Conservation (phyloP, 1,284 basidiomycete species). For the Leucoagaricus sp. region DNA sequence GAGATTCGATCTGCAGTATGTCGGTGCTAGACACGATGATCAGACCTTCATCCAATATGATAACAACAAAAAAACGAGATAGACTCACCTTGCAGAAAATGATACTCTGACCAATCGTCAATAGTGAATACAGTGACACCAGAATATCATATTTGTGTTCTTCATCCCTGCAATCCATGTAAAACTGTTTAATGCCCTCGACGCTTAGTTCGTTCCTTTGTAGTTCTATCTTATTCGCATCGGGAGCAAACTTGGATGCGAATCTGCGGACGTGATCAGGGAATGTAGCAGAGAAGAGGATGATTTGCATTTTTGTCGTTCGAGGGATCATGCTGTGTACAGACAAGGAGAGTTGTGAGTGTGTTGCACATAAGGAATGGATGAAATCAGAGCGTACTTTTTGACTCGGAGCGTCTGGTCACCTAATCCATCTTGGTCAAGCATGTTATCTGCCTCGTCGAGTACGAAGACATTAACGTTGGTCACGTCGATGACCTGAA, state of each 20-base stretch:
- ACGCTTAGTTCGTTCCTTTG: constrained; percentile 94
- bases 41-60: not conserved
- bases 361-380: constrained; percentile 10
- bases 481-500: constrained; percentile 70
- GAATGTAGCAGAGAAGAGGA: constrained; percentile 99
- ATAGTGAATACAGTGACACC: constrained; percentile 85
- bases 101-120: constrained; percentile 97
- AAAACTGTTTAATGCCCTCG: constrained; percentile 96
- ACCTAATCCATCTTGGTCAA: constrained; percentile 92
- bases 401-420: constrained; percentile 96
- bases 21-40: constrained; percentile 58
- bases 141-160: constrained; percentile 96
- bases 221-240: constrained; percentile 95
- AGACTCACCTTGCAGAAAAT: constrained; percentile 89
- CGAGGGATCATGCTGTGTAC: constrained; percentile 63
- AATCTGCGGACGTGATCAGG: constrained; percentile 91
- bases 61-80: not conserved
- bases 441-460: constrained; percentile 99
- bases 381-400: constrained; percentile 60
- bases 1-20: constrained; percentile 94
- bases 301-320: constrained; percentile 68
- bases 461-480: constrained; percentile 93
- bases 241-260: constrained; percentile 90
- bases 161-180: constrained; percentile 91
- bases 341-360: not conserved